Evolutionary conservation across 2,329 filamentous ascomycete genomes (phyloP), one percentile per base, ranked within the genome.

Genomic region (Sporothrix curviconia): DNA sequence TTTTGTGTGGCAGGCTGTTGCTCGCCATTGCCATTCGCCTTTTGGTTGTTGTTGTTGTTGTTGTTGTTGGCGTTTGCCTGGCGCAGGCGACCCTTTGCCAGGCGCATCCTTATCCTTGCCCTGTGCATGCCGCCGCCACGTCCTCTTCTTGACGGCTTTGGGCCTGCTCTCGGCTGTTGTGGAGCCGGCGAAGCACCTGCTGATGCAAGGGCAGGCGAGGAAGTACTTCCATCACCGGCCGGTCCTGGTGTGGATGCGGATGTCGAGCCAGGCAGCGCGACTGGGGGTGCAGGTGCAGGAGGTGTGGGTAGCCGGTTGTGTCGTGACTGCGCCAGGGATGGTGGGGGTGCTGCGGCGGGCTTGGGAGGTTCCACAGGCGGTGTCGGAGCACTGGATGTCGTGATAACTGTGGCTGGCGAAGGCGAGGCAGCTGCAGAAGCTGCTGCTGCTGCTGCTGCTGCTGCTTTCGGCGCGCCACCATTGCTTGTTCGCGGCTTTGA

Each of bases 291-390:
- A 14, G 44, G 5, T 49, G 28, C 24, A 3, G 62, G 24, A 12
- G 63, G 62, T 15, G 42, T 63, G 8, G 47, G 50, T 14, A 57
- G 56, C 39, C 54, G 56, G 50, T 63, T 58, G 42, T 62, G 62
- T 28, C 61, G 61, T 32, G 62, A 66, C 40, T 58, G 63, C 14
- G 59, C 57, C 5, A 63, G 61, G 3, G 46, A 60, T 51, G 62
- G 59, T 56, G 61, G 59, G 3, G 59, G 59, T 7, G 43, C 53
- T 4, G 37, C 43, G 5, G 47, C 34, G 12, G 9, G 7, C 28
- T 46, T 22, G 28, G 34, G 4, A 11, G 40, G 17, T 14, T 40
- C 34, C 8, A n/a, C n/a, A n/a, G n/a, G n/a, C n/a, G n/a, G n/a
- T n/a, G n/a, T n/a, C n/a, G n/a, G n/a, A n/a, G n/a, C n/a, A n/a